Evolutionary conservation across 2,329 filamentous ascomycete genomes (phyloP), one percentile per base, ranked within the genome.

Genomic region (Byssothecium circinans): DNA sequence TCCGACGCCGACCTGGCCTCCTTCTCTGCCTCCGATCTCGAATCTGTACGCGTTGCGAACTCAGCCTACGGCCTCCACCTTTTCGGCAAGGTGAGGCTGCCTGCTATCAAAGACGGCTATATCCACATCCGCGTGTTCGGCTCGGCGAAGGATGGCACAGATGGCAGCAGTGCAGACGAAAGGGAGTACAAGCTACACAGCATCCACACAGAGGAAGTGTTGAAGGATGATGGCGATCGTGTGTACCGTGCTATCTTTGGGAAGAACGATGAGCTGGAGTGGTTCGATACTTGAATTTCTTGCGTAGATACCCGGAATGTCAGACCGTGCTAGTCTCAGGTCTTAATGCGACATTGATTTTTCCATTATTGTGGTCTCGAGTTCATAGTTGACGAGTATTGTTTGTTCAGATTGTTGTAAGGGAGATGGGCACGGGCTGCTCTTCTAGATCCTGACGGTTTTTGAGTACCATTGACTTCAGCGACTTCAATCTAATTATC

Each of bases 1-100:
- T 68, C 72, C 18, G 71, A 75, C 40, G 58, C 64, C 10, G 64
- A 70, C 0, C 60, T 70, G 17, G 45, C 53, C 17, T 60, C 61
- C 10, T 68, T 70, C 52, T 50, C 57, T 2, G 37, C 57, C 19
- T 45, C 44, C 12, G 56, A 67, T 38, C 57, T 69, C 34, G 56
- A 59, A 12, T 43, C 49, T 10, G 64, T 69, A 11, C 64, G 66
- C 32, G 63, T 63, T 3, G 66, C 58, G 12, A 46, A 49, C 12
- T 61, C 60, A 3, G 66, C 66, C 3, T 69, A 69, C 32, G 66
- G 66, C 8, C 49, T 69, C 7, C 65, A 68, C 42, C 47, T 69
- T 0, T 67, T 68, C 22, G 61, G 56, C 33, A 67, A 68, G 37
- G 56, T 68, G 18, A 56, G 43, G 40, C 41, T 69, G 2, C 63